phyloP scores from a whole-genome alignment of 306 rosid species.

The Prunus persica region Prunus_persica_NCBIv2 NC_034012.1:929501-930000 shows the following conservation, averaged over 20 bases:
- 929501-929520: neutral
- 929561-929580: constrained; percentile 10
- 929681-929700: constrained; percentile 49
- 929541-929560: constrained; percentile 14
- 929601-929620: constrained; percentile 36
- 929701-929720: constrained; percentile 38
- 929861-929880: neutral
- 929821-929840: constrained; percentile 10
- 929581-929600: constrained; percentile 20
- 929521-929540: constrained; percentile 11
- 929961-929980: constrained; percentile 23
- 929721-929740: constrained; percentile 68
- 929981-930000: constrained; percentile 22
- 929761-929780: neutral
- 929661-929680: constrained; percentile 71
- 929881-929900: constrained; percentile 20
- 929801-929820: neutral
- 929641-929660: constrained; percentile 79
- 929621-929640: constrained; percentile 79
- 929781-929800: neutral
- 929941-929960: constrained; percentile 22
- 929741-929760: constrained; percentile 14
- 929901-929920: constrained; percentile 5
- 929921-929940: constrained; percentile 7
- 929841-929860: neutral